phyloP scores from a whole-genome alignment of 805 yeast species.

The Candida manassasensis region DNA sequence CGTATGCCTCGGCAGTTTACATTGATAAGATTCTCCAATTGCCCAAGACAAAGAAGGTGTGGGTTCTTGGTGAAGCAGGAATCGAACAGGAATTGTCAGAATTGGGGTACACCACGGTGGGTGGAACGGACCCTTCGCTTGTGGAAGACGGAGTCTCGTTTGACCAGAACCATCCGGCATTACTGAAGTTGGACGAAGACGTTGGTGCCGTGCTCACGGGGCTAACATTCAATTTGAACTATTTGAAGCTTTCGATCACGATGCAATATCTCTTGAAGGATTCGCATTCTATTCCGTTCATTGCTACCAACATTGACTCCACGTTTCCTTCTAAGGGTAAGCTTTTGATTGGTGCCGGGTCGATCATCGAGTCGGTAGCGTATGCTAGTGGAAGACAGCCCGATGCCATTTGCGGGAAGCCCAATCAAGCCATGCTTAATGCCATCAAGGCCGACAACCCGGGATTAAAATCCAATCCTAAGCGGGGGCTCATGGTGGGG shows the following conservation, averaged over 20 bases:
- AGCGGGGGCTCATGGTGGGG: conserved; percentile 84
- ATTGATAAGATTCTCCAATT: conserved; percentile 69
- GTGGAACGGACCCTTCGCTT: conserved; percentile 74
- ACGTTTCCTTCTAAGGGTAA: conserved; percentile 88
- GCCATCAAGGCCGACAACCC: conserved; percentile 67
- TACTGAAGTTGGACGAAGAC: conserved; percentile 55
- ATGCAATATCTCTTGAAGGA: conserved; percentile 69
- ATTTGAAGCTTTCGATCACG: conserved; percentile 75
- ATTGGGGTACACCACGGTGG: conserved; percentile 70
- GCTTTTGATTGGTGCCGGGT: conserved; percentile 92
- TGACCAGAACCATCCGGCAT: conserved; percentile 50
- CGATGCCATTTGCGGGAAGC: conserved; percentile 83
- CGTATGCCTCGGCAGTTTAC: conserved; percentile 89
- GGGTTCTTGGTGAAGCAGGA: conserved; percentile 89
- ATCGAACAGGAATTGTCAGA: conserved; percentile 72
- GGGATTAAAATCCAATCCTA: conserved; percentile 43
- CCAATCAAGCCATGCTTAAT: conserved; percentile 84
- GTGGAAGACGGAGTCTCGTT: conserved; percentile 43
- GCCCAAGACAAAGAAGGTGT: conserved; percentile 71
- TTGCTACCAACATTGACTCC: conserved; percentile 93
- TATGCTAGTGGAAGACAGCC: conserved; percentile 79
- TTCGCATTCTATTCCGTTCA: conserved; percentile 57
- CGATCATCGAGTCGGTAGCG: conserved; percentile 73
- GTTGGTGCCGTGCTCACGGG: conserved; percentile 94
- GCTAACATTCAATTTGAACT: conserved; percentile 69